These are phyloP conservation scores for Clitoria ternatea DNA, from an alignment of 306 rosid species.

Conservation along the genomic window DNA sequence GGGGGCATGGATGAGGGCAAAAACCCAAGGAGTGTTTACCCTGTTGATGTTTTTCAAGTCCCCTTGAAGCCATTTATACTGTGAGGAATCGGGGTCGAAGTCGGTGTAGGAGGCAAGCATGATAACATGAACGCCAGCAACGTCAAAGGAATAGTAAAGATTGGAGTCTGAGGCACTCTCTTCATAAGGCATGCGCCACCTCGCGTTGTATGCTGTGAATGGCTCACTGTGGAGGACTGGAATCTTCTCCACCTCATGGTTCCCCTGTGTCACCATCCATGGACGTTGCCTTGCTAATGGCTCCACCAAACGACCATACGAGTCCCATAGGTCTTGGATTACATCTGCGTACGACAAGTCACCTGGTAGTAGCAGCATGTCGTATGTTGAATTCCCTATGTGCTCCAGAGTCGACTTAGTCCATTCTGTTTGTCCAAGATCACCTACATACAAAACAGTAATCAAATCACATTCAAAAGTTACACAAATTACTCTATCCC, in stretches of 20 bases:
- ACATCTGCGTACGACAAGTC: constrained; percentile 72
- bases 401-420: constrained; percentile 59
- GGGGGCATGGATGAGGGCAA: constrained; percentile 74
- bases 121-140: constrained; percentile 68
- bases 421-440: constrained; percentile 92
- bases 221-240: constrained; percentile 20
- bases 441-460: constrained; percentile 37
- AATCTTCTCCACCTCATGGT: constrained; percentile 71
- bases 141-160: constrained; percentile 77
- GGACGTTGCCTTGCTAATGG: constrained; percentile 80
- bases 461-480: neutral
- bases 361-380: constrained; percentile 73
- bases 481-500: too few relatives aligned
- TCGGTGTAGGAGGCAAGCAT: constrained; percentile 86
- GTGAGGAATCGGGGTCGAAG: constrained; percentile 44
- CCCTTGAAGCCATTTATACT: constrained; percentile 58
- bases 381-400: constrained; percentile 47
- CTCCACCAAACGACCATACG: constrained; percentile 68
- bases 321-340: constrained; percentile 53
- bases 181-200: constrained; percentile 81
- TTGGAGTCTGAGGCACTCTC: constrained; percentile 71
- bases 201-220: constrained; percentile 76
- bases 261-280: constrained; percentile 92
- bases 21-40: constrained; percentile 56
- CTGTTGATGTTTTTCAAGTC: constrained; percentile 57